Conservation (phyloP, 2,329 filamentous ascomycete genomes). For the Fusarium sp. region DNA sequence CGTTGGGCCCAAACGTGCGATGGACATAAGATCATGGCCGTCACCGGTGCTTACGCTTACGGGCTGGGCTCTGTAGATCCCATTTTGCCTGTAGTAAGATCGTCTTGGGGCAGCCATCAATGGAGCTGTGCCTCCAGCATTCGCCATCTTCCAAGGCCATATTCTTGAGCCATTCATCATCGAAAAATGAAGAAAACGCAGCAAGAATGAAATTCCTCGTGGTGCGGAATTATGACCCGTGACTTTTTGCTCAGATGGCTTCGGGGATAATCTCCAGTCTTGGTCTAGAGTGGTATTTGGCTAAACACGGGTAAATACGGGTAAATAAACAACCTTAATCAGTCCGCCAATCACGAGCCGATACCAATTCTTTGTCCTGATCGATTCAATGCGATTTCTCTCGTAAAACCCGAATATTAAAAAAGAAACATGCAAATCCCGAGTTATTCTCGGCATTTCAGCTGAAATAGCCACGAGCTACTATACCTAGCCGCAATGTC, state of each 20-base stretch:
- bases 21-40: neutral
- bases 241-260: neutral
- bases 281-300: slow-evolving; percentile 10
- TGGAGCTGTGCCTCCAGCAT: neutral
- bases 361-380: neutral
- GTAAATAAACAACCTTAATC: slow-evolving; percentile 19
- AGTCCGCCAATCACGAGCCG: neutral
- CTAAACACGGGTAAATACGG: slow-evolving; percentile 27
- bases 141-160: neutral
- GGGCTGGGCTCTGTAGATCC: neutral
- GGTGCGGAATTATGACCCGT: neutral
- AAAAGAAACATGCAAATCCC: neutral
- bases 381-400: neutral
- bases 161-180: neutral
- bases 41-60: neutral
- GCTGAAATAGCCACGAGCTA: neutral
- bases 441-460: neutral
- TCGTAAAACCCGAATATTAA: neutral
- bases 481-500: neutral
- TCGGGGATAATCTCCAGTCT: slow-evolving; percentile 16
- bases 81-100: neutral
- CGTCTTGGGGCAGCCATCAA: neutral
- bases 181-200: neutral
- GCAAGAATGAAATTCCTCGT: neutral
- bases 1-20: neutral